A percentile compares a stretch with the other conserved stretches of the same genome.
Conservation (phyloP, 805 yeast species). For the Danielia oregonensis region DNA sequence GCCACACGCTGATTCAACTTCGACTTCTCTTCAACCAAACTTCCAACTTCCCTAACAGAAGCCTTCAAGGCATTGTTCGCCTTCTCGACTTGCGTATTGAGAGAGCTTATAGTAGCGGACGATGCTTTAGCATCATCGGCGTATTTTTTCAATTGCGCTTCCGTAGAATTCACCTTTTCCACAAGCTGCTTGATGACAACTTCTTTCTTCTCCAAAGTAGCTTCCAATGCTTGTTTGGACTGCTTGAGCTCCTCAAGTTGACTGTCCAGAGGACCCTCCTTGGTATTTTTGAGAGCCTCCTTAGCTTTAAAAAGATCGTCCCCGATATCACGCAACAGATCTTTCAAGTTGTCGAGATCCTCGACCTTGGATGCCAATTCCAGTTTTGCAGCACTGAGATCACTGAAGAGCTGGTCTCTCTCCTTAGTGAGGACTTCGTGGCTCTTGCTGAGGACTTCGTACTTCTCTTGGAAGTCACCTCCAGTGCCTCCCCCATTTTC, state of each 20-base stretch:
- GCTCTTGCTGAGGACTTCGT: slow-evolving; percentile 13
- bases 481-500: background rate
- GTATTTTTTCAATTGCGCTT: slow-evolving; percentile 11
- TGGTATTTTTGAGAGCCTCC: slow-evolving; percentile 48
- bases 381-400: slow-evolving; percentile 13
- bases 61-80: slow-evolving; percentile 16
- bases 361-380: slow-evolving; percentile 44
- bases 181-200: slow-evolving; percentile 1
- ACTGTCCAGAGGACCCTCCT: slow-evolving; percentile 5
- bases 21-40: slow-evolving; percentile 32
- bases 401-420: slow-evolving; percentile 6
- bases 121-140: slow-evolving; percentile 5
- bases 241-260: slow-evolving; percentile 3
- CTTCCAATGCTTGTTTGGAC: background rate
- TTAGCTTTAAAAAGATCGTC: slow-evolving; percentile 71
- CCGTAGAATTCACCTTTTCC: slow-evolving; percentile 3
- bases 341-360: slow-evolving; percentile 68
- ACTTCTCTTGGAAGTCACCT: slow-evolving; percentile 4
- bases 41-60: slow-evolving; percentile 21
- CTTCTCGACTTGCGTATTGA: slow-evolving; percentile 14
- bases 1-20: slow-evolving; percentile 31
- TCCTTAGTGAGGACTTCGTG: slow-evolving; percentile 11
- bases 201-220: background rate
- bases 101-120: slow-evolving; percentile 6
- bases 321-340: slow-evolving; percentile 74